These are phyloP conservation scores for Mrakia blollopis DNA, from an alignment of 768 basidiomycete genomes.

Conservation along the genomic window DNA sequence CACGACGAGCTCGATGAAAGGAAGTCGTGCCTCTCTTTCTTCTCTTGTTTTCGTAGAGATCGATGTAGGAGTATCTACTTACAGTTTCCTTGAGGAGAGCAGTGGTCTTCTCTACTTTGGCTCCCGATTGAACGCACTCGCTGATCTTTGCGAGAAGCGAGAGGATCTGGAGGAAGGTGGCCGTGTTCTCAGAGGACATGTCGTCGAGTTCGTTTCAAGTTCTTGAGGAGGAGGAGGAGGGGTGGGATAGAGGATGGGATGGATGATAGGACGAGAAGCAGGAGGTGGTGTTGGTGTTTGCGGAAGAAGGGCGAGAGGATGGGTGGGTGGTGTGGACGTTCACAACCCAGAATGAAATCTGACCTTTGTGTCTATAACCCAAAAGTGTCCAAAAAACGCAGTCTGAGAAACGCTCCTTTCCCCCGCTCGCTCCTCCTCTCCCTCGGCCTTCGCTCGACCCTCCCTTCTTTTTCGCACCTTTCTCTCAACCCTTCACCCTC, in stretches of 20 bases:
- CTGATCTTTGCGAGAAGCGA: conserved; percentile 6
- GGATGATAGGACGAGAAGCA: conserved; percentile 13
- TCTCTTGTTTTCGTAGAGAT: not conserved
- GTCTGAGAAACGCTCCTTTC: no score
- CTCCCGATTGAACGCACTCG: conserved; percentile 16
- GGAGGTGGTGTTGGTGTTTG: conserved; percentile 7
- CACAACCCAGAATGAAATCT: no score
- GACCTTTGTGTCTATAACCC: no score
- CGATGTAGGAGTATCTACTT: no score
- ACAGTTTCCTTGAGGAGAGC: conserved; percentile 21
- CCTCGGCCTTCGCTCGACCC: no score
- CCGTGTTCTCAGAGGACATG: conserved; percentile 11
- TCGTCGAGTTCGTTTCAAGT: not conserved
- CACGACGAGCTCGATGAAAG: not conserved
- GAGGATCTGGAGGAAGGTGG: conserved; percentile 17
- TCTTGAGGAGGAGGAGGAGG: not conserved
- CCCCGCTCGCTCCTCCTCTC: no score
- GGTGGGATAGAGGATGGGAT: not conserved
- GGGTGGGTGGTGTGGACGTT: not conserved
- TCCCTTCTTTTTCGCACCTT: no score
- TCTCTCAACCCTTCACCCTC: no score
- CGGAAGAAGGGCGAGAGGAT: not conserved
- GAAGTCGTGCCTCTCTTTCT: not conserved
- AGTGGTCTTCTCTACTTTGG: not conserved
- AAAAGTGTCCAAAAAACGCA: no score